Percentiles rank a stretch among this genome's conserved stretches.
Evolutionary conservation across 805 yeast genomes (phyloP).

Genomic region (Lipomyces sp.): DNA sequence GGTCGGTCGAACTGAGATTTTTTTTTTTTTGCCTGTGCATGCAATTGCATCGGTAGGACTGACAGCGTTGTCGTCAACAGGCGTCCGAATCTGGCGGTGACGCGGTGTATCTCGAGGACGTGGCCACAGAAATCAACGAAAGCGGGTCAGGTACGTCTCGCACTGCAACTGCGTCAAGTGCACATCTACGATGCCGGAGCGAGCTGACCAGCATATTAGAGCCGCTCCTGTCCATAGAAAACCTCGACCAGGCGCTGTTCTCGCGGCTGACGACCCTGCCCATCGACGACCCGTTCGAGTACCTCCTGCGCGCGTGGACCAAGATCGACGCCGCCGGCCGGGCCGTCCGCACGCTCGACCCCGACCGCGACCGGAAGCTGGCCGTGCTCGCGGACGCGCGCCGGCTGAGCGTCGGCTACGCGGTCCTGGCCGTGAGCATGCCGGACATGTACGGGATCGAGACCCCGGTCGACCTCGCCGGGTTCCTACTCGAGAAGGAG

Average conservation of each 20-base stretch:
- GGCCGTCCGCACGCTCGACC: constrained; percentile 43
- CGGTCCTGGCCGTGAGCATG: constrained; percentile 33
- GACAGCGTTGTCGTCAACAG: background rate
- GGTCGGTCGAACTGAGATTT: background rate
- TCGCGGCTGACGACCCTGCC: constrained; percentile 55
- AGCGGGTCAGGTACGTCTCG: constrained; percentile 5
- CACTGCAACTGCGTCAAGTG: background rate
- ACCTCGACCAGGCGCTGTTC: constrained; percentile 49
- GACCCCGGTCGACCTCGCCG: constrained; percentile 16
- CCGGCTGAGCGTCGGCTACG: constrained; percentile 50
- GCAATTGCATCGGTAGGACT: too few relatives aligned
- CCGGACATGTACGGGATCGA: constrained; percentile 30
- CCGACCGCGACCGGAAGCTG: constrained; percentile 41
- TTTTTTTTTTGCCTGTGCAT: too few relatives aligned
- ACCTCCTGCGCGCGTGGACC: constrained; percentile 47
- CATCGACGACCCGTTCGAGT: constrained; percentile 45
- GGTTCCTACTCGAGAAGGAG: constrained; percentile 18
- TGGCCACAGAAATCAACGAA: constrained; percentile 11
- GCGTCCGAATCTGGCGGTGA: background rate
- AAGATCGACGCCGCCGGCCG: constrained; percentile 43
- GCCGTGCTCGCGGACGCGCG: constrained; percentile 44
- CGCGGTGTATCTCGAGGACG: constrained; percentile 10
- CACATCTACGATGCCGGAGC: background rate
- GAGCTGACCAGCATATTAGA: background rate
- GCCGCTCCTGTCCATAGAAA: constrained; percentile 8